phyloP scores from a whole-genome alignment of 2,329 filamentous ascomycete species.

The Conoideocrella luteorostrata region DNA sequence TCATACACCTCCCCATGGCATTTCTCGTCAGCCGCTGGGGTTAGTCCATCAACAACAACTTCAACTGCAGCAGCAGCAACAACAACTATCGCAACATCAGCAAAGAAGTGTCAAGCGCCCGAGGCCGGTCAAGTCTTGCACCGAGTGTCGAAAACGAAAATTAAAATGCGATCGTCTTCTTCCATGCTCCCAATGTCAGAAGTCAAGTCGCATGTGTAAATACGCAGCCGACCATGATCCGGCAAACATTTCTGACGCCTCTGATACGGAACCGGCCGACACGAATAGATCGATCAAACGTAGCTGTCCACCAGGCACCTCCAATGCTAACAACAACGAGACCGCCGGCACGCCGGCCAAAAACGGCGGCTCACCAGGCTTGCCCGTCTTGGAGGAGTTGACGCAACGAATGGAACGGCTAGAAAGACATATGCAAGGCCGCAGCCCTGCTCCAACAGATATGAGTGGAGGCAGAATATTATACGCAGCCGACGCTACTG shows the following conservation, averaged over 20 bases:
- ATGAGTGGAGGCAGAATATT: conserved; percentile 23
- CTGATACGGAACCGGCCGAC: conserved; percentile 32
- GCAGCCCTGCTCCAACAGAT: conserved; percentile 33
- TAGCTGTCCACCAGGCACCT: conserved; percentile 23
- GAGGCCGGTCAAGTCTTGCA: conserved; percentile 50
- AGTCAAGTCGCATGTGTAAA: conserved; percentile 46
- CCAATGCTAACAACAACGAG: conserved; percentile 18
- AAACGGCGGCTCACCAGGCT: conserved; percentile 25
- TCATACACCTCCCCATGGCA: conserved; percentile 7
- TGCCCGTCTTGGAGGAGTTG: conserved; percentile 40
- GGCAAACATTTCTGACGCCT: conserved; percentile 42
- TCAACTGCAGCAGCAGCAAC: conserved; percentile 20
- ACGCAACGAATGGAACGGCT: conserved; percentile 44
- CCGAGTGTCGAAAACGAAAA: conserved; percentile 52
- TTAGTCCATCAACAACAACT: conserved; percentile 17
- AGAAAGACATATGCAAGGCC: conserved; percentile 42
- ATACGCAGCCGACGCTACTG: conserved; percentile 36
- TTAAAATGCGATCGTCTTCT: conserved; percentile 49
- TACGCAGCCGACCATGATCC: conserved; percentile 45
- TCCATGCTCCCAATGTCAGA: conserved; percentile 53
- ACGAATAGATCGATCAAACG: conserved; percentile 32
- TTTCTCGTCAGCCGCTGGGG: conserved; percentile 15
- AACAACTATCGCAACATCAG: conserved; percentile 17
- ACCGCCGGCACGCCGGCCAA: conserved; percentile 19
- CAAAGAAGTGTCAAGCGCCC: conserved; percentile 46